A percentile compares a stretch with the other conserved stretches of the same genome.
These are phyloP conservation scores for Leishmania turanica DNA, from an alignment of 208 protist species.

Conservation along the genomic window DNA sequence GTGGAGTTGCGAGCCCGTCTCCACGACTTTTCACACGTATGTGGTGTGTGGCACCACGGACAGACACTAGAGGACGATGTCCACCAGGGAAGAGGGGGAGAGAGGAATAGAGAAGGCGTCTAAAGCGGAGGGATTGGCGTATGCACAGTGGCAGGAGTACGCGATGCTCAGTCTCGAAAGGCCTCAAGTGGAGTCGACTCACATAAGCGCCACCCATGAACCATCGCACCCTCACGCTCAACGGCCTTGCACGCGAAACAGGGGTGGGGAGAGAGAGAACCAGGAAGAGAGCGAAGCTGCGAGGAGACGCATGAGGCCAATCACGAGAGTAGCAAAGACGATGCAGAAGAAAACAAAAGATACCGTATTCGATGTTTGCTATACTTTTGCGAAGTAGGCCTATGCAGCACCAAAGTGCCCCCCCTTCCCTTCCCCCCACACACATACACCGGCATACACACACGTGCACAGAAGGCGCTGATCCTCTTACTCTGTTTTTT, in stretches of 20 bases:
- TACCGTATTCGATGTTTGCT: neutral
- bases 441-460: neutral
- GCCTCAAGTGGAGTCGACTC: neutral
- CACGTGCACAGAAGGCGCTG: neutral
- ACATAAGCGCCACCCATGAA: neutral
- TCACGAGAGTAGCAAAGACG: neutral
- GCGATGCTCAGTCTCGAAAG: neutral
- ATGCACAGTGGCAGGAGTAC: neutral
- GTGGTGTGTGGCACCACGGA: neutral
- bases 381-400: neutral
- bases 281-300: neutral
- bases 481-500: neutral
- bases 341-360: neutral
- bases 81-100: no score
- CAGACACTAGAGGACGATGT: neutral
- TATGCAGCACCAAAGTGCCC: neutral
- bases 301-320: neutral
- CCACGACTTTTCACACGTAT: neutral
- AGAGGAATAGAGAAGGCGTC: neutral
- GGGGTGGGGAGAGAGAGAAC: neutral
- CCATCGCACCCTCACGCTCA: neutral
- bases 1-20: neutral
- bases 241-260: neutral
- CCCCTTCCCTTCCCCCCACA: neutral
- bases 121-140: neutral